A percentile compares a stretch with the other conserved stretches of the same genome.
phyloP scores from a whole-genome alignment of 768 basidiomycete genomes.

The Mycena epipterygia region DNA sequence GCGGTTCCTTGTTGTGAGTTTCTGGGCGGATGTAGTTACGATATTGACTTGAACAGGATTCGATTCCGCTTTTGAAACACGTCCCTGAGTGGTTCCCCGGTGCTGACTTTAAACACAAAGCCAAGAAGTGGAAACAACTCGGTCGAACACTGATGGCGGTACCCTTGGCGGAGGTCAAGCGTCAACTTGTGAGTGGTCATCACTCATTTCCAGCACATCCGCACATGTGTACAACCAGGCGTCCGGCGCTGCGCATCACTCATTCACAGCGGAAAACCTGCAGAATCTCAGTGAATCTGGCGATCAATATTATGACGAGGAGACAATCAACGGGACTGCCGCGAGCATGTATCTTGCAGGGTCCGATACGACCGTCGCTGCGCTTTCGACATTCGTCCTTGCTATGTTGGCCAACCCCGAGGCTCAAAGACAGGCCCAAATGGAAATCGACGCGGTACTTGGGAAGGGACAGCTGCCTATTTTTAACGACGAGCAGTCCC shows the following conservation, averaged over 20 bases:
- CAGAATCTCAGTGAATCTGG: neutral
- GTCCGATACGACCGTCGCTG: neutral
- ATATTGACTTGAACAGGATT: neutral
- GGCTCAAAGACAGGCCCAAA: slow-evolving; percentile 51
- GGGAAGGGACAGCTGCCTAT: slow-evolving; percentile 49
- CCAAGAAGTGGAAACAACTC: slow-evolving; percentile 49
- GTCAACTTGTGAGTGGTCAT: slow-evolving; percentile 46
- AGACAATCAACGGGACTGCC: neutral
- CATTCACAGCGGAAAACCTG: neutral
- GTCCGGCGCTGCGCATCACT: neutral
- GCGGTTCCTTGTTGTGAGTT: slow-evolving; percentile 46
- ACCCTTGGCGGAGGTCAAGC: slow-evolving; percentile 51
- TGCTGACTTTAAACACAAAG: slow-evolving; percentile 59
- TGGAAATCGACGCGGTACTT: slow-evolving; percentile 52
- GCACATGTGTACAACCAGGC: neutral
- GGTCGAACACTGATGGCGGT: slow-evolving; percentile 50
- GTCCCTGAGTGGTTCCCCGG: slow-evolving; percentile 64
- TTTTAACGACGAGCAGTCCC: slow-evolving; percentile 44
- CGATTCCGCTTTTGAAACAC: slow-evolving; percentile 48
- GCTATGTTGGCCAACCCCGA: slow-evolving; percentile 53
- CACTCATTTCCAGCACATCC: neutral
- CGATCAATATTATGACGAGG: neutral
- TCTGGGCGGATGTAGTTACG: slow-evolving; percentile 23
- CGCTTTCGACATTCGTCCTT: slow-evolving; percentile 3
- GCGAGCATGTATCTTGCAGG: slow-evolving; percentile 22